These are phyloP conservation scores for Hamigera avellanea DNA, from an alignment of 495 filamentous ascomycete species.

Conservation along the genomic window DNA sequence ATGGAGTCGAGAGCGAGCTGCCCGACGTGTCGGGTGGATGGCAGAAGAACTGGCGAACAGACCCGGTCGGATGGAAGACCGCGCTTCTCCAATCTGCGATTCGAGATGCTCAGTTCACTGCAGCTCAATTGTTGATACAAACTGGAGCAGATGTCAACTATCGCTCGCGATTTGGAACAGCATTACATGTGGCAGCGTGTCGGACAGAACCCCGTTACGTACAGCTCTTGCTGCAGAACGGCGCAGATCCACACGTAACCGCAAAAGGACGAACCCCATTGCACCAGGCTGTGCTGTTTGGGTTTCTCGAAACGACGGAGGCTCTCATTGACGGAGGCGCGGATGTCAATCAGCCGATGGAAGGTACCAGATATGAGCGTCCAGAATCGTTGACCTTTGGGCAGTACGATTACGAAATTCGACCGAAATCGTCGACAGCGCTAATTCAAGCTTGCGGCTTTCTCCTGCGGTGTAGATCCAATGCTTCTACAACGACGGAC, in stretches of 20 bases:
- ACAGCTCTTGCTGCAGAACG: conserved; percentile 5
- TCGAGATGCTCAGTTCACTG: conserved; percentile 2
- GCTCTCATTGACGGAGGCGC: conserved; percentile 4
- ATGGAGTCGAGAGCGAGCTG: not conserved
- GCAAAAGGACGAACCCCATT: not conserved
- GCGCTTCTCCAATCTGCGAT: conserved; percentile 3
- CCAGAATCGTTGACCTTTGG: not conserved
- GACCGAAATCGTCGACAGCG: not conserved
- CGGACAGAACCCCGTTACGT: conserved; percentile 3
- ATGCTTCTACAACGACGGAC: no score
- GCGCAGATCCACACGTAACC: conserved; percentile 4
- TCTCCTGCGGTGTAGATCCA: no score
- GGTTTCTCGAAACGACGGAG: conserved; percentile 1
- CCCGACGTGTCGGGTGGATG: not conserved
- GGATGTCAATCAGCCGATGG: conserved; percentile 5
- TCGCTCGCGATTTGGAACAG: no score
- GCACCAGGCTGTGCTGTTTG: conserved; percentile 4
- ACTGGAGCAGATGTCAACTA: conserved; percentile 7
- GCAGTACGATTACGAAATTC: no score
- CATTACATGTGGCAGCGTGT: conserved; percentile 1
- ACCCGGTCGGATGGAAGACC: conserved; percentile 2
- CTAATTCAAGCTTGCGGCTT: conserved; percentile 4
- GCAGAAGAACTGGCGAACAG: not conserved
- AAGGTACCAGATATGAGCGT: not conserved
- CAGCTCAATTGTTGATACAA: conserved; percentile 5